Conservation (phyloP, 768 basidiomycete species). For the Suillus weaverae region DNA sequence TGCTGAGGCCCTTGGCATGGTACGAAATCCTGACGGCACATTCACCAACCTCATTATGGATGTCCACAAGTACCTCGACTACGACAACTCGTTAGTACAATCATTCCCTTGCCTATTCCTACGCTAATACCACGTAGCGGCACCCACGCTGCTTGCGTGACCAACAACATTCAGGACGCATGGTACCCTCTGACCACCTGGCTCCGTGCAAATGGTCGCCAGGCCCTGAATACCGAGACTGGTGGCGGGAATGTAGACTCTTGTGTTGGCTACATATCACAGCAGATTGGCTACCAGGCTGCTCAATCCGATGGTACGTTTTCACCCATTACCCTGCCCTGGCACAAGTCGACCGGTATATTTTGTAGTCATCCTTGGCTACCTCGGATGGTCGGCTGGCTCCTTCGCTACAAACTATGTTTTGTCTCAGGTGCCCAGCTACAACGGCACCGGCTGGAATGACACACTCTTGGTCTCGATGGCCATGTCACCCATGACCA, state of each 20-base stretch:
- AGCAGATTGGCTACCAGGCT: conserved; percentile 48
- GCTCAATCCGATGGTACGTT: conserved; percentile 48
- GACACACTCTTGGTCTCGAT: conserved; percentile 43
- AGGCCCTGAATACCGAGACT: conserved; percentile 62
- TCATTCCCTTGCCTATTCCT: conserved; percentile 7
- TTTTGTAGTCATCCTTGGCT: conserved; percentile 48
- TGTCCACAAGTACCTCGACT: conserved; percentile 64
- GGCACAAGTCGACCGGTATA: not conserved
- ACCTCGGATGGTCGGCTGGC: conserved; percentile 58
- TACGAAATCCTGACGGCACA: conserved; percentile 49
- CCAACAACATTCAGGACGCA: conserved; percentile 50
- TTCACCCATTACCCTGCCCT: not conserved
- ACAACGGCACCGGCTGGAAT: conserved; percentile 33
- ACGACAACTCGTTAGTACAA: conserved; percentile 47
- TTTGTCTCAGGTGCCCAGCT: conserved; percentile 34
- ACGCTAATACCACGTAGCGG: conserved; percentile 27
- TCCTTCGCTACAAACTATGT: conserved; percentile 43
- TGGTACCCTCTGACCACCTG: conserved; percentile 49
- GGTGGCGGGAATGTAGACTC: conserved; percentile 56
- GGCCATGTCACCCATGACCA: conserved; percentile 20
- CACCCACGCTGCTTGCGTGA: conserved; percentile 48
- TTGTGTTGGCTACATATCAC: conserved; percentile 47
- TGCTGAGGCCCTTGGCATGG: conserved; percentile 45
- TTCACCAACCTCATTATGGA: conserved; percentile 53
- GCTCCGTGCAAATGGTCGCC: conserved; percentile 49